phyloP scores from a whole-genome alignment of 495 filamentous ascomycete species.

The Bacidia rubella region DNA sequence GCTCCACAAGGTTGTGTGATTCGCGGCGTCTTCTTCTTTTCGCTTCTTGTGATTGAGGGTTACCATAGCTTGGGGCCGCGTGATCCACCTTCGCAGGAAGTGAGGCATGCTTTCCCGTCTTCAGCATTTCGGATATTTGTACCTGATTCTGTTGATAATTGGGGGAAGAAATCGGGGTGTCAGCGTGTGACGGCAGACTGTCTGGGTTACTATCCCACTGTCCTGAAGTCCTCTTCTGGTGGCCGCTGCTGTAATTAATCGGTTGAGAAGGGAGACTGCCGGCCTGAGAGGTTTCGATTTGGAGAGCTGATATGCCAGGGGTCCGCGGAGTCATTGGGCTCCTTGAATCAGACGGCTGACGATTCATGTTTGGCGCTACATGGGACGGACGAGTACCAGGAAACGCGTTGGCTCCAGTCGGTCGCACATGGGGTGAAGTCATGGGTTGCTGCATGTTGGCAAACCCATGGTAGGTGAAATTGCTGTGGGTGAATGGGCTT shows the following conservation, averaged over 20 bases:
- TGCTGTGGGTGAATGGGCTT: slow-evolving; percentile 64
- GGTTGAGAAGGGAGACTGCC: slow-evolving; percentile 62
- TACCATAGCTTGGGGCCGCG: slow-evolving; percentile 32
- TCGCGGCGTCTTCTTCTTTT: slow-evolving; percentile 82
- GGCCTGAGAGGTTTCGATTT: slow-evolving; percentile 49
- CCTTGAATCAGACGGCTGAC: slow-evolving; percentile 53
- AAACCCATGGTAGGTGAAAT: slow-evolving; percentile 62
- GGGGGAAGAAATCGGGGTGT: slow-evolving; percentile 69
- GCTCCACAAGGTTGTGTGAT: slow-evolving; percentile 92
- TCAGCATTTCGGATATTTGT: slow-evolving; percentile 57
- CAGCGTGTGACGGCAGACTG: slow-evolving; percentile 63
- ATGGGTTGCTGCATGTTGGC: slow-evolving; percentile 37
- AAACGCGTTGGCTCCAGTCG: slow-evolving; percentile 44
- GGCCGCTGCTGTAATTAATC: slow-evolving; percentile 46
- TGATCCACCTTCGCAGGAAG: slow-evolving; percentile 54
- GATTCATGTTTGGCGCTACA: slow-evolving; percentile 47
- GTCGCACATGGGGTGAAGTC: slow-evolving; percentile 28
- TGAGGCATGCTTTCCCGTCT: slow-evolving; percentile 55
- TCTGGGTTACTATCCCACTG: slow-evolving; percentile 74
- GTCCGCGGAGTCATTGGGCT: slow-evolving; percentile 75
- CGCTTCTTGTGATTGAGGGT: slow-evolving; percentile 70
- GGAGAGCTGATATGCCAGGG: slow-evolving; percentile 42
- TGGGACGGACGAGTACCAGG: slow-evolving; percentile 42
- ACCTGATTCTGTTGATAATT: slow-evolving; percentile 40
- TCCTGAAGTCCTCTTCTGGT: slow-evolving; percentile 68